phyloP scores from a whole-genome alignment of 2,329 filamentous ascomycete species.

The Thyridium curvatum region DNA sequence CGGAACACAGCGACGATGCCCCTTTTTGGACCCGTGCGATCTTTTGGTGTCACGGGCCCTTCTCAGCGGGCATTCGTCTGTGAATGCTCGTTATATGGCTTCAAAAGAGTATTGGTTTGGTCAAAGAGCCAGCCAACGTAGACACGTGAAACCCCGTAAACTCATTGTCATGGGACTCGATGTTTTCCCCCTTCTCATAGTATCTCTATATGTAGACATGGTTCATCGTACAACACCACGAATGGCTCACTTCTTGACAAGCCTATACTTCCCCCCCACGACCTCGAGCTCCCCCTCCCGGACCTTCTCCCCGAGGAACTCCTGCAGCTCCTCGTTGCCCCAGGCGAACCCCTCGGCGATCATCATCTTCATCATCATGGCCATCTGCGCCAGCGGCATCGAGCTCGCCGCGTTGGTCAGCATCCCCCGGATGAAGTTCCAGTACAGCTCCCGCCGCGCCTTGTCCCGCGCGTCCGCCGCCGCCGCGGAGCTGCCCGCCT shows the following conservation, averaged over 20 bases:
- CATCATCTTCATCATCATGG: constrained; percentile 93
- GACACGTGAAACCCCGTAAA: too few species aligned
- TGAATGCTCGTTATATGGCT: too few species aligned
- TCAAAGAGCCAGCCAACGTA: too few species aligned
- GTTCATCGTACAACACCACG: not conserved
- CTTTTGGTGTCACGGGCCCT: too few species aligned
- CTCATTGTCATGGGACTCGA: too few species aligned
- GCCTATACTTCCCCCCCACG: constrained; percentile 63
- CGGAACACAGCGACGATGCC: too few species aligned
- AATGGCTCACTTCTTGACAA: constrained; percentile 45
- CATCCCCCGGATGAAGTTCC: constrained; percentile 92
- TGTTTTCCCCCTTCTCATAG: too few species aligned
- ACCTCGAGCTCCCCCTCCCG: constrained; percentile 63
- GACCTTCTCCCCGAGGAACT: constrained; percentile 77
- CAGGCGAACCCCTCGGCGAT: constrained; percentile 84
- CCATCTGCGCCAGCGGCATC: constrained; percentile 76
- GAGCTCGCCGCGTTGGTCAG: constrained; percentile 78
- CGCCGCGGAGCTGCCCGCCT: constrained; percentile 10
- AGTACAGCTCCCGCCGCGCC: constrained; percentile 62
- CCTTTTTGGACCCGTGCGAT: too few species aligned
- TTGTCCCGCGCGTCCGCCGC: constrained; percentile 53
- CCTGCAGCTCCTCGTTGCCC: constrained; percentile 80
- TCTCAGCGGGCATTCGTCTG: too few species aligned
- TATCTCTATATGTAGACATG: not conserved
- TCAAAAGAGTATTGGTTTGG: too few species aligned